Percentiles rank a stretch among this genome's conserved stretches.
These are phyloP conservation scores for Akanthomyces lecanii DNA, from an alignment of 2,329 filamentous ascomycete species.

Conservation along the genomic window DNA sequence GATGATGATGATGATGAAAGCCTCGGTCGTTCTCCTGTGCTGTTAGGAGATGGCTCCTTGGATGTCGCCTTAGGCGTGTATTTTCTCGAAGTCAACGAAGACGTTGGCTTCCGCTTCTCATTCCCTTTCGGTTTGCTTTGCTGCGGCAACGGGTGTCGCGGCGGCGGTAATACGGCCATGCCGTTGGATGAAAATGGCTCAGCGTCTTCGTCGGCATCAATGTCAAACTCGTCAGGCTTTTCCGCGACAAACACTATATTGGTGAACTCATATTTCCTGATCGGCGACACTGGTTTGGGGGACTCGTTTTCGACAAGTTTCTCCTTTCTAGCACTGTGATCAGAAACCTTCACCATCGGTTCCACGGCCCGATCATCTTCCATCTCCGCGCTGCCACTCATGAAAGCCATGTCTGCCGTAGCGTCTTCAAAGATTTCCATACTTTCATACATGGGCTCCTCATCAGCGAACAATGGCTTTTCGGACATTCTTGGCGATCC, in stretches of 20 bases:
- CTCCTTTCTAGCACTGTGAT: neutral
- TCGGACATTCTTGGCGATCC: neutral
- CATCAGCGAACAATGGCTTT: neutral
- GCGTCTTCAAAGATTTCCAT: neutral
- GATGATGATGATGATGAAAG: neutral
- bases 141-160: slow-evolving; percentile 2
- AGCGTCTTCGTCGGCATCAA: neutral
- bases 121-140: neutral
- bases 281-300: neutral
- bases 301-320: neutral
- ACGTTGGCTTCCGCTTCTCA: neutral
- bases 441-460: neutral
- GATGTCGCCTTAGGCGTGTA: neutral
- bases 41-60: neutral
- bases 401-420: neutral
- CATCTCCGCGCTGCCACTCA: neutral
- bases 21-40: neutral
- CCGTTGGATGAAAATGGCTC: neutral
- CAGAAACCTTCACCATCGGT: neutral
- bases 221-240: neutral
- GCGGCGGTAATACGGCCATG: neutral
- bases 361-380: neutral
- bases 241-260: neutral
- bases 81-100: neutral
- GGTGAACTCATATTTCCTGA: neutral